These are phyloP conservation scores for Eremochloa ophiuroides DNA, from an alignment of 176 grass and related monocot genomes.

Conservation along the genomic window DNA sequence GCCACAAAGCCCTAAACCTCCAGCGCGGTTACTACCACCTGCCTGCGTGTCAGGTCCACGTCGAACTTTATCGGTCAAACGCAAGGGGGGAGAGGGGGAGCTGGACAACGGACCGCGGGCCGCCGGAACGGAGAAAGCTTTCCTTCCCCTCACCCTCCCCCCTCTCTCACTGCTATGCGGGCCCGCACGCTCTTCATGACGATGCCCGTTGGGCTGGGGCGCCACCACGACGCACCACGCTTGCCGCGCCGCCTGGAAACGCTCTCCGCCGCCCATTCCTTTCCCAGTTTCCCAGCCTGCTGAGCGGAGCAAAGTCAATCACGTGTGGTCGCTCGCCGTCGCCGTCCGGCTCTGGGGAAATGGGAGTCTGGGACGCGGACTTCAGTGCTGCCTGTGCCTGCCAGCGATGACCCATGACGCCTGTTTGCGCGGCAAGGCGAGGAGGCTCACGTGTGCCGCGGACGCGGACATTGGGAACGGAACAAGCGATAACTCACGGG, in stretches of 20 bases:
- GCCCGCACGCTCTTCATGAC: neutral
- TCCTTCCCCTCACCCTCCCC: neutral
- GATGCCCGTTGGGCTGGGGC: neutral
- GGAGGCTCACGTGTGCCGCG: conserved; percentile 5
- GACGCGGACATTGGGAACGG: neutral
- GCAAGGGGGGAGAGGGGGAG: neutral
- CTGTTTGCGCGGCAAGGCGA: neutral
- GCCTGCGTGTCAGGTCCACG: neutral
- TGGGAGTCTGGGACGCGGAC: neutral
- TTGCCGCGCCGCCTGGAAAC: neutral
- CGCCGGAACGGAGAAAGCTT: neutral
- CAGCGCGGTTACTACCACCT: neutral
- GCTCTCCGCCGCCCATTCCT: neutral
- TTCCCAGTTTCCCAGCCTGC: neutral
- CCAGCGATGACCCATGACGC: neutral
- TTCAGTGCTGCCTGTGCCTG: neutral
- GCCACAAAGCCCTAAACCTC: neutral
- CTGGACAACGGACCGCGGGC: neutral
- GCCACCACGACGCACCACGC: too few species aligned
- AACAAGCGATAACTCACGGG: neutral
- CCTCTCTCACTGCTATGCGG: neutral
- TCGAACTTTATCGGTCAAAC: neutral
- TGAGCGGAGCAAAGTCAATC: neutral
- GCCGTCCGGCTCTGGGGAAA: neutral
- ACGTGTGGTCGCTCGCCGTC: neutral